Evolutionary conservation across 1,139 yeast species (phyloP).

Genomic region (Casaregolazyma suthepensis): DNA sequence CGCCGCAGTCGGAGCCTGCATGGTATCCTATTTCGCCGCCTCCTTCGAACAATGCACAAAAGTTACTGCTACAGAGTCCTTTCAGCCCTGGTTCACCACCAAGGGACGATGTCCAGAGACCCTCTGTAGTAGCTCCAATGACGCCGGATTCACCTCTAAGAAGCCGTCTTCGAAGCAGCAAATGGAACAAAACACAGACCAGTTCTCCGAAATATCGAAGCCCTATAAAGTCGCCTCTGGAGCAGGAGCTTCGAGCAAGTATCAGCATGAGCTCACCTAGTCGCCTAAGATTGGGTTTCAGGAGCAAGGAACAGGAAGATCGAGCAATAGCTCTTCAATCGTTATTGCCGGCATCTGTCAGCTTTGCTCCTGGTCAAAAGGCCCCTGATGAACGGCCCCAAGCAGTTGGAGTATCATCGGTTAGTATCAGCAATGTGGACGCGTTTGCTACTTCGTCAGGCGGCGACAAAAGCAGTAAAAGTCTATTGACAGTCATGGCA

Average conservation of each 20-base stretch:
- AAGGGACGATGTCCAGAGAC: background rate
- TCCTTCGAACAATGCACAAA: background rate
- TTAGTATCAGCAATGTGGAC: background rate
- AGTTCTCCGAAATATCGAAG: background rate
- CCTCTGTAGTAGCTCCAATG: background rate
- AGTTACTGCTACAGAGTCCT: background rate
- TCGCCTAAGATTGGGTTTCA: background rate
- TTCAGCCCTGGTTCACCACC: background rate
- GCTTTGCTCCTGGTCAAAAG: background rate
- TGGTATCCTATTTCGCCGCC: slow-evolving; percentile 1
- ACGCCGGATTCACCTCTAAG: background rate
- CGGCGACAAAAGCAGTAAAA: background rate
- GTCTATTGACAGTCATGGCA: background rate
- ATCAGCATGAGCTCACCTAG: background rate
- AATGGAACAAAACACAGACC: background rate
- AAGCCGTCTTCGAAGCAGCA: background rate
- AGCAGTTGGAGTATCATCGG: background rate
- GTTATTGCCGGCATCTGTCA: background rate
- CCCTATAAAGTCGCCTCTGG: background rate
- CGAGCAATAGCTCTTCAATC: background rate
- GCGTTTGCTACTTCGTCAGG: background rate
- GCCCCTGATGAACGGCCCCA: background rate
- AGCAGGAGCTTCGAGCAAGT: background rate
- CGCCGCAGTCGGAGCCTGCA: slow-evolving; percentile 19
- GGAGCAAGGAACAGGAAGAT: background rate